phyloP scores from a whole-genome alignment of 1,284 basidiomycete genomes.

The Apiotrichum gamsii region DNA sequence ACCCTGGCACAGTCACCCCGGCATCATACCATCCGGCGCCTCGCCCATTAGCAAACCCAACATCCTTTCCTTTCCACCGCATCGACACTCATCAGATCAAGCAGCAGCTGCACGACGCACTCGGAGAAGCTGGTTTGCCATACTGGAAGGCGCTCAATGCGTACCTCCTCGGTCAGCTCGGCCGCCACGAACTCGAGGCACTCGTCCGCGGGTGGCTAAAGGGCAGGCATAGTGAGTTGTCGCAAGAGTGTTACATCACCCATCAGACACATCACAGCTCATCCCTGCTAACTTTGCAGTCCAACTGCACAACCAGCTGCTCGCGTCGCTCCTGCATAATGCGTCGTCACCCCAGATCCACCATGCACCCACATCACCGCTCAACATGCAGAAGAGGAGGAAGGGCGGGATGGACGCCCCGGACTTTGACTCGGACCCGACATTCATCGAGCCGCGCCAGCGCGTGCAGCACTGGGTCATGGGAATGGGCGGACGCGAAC shows the following conservation, averaged over 20 bases:
- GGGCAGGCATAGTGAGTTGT: conserved; percentile 34
- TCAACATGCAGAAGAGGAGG: conserved; percentile 27
- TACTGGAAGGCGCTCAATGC: conserved; percentile 46
- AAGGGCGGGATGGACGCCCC: conserved; percentile 24
- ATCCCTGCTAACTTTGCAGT: conserved; percentile 26
- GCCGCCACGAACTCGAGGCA: conserved; percentile 35
- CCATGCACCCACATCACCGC: conserved; percentile 18
- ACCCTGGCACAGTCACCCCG: conserved; percentile 52
- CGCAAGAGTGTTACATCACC: no score
- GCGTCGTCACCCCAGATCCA: conserved; percentile 32
- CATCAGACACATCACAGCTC: background rate
- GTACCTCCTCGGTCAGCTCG: conserved; percentile 43
- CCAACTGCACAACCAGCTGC: conserved; percentile 42
- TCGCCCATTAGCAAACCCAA: conserved; percentile 39
- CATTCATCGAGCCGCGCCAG: conserved; percentile 31
- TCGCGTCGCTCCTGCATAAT: conserved; percentile 42
- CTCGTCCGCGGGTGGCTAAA: conserved; percentile 40
- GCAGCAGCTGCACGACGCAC: conserved; percentile 68
- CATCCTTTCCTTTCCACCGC: conserved; percentile 36
- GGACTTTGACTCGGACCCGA: conserved; percentile 36
- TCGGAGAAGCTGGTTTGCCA: conserved; percentile 62
- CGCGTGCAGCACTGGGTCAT: conserved; percentile 38
- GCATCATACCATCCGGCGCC: conserved; percentile 48
- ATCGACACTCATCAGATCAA: conserved; percentile 53
- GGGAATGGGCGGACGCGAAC: conserved; percentile 32